phyloP scores from a whole-genome alignment of 2,329 filamentous ascomycete genomes.

The Tetracladium maxilliforme region DNA sequence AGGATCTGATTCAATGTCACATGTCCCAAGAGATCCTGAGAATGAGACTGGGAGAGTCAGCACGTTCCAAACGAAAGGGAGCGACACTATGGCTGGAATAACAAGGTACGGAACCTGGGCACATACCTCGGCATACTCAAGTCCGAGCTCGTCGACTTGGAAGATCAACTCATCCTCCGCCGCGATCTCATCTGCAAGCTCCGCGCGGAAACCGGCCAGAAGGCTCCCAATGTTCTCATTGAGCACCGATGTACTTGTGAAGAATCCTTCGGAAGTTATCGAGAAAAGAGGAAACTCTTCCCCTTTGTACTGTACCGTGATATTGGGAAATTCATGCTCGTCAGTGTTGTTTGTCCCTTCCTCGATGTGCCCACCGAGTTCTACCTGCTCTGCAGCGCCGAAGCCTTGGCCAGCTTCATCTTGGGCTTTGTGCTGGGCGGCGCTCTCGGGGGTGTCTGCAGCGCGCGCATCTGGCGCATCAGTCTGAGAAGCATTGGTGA shows the following conservation, averaged over 20 bases:
- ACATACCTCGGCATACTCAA: slow-evolving; percentile 42
- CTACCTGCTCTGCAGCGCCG: slow-evolving; percentile 2
- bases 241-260: slow-evolving; percentile 38
- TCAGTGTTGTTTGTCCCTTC: slow-evolving; percentile 1
- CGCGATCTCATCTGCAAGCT: slow-evolving; percentile 37
- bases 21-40: no score
- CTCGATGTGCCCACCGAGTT: slow-evolving; percentile 1
- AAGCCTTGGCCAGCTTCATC: slow-evolving; percentile 4
- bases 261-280: slow-evolving; percentile 39
- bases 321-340: slow-evolving; percentile 12
- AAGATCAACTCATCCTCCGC: slow-evolving; percentile 42
- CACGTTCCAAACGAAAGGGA: no score
- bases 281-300: slow-evolving; percentile 43
- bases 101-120: no score
- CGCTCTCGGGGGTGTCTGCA: no score
- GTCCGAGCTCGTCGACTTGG: slow-evolving; percentile 34
- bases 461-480: no score
- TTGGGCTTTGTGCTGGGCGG: no score
- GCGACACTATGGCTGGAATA: no score
- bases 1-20: no score
- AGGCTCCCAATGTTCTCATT: slow-evolving; percentile 35
- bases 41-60: no score
- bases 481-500: no score
- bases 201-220: slow-evolving; percentile 36
- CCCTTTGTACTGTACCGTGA: slow-evolving; percentile 38